Conservation (phyloP, 148 eudicot genomes). For the Persicaria tinctoria region DNA sequence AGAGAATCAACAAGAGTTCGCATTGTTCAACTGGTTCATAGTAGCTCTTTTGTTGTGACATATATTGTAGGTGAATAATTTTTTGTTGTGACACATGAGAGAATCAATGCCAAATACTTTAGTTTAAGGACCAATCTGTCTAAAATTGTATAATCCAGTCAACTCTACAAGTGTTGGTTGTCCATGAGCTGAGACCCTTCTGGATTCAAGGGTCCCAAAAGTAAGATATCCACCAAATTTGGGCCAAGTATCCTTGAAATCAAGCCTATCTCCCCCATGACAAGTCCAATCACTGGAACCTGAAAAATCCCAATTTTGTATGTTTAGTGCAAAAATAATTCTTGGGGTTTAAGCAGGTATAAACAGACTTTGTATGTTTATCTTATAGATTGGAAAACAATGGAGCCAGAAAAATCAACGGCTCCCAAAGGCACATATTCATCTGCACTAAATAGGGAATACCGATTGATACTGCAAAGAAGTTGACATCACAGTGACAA, state of each 20-base stretch:
- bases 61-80: too few relatives aligned
- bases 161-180: conserved; percentile 56
- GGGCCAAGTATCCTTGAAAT: conserved; percentile 50
- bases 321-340: background rate
- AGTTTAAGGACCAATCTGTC: conserved; percentile 43
- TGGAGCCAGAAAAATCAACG: background rate
- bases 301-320: conserved; percentile 13
- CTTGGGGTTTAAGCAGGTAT: background rate
- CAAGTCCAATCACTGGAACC: conserved; percentile 60
- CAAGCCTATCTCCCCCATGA: conserved; percentile 65
- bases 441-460: background rate
- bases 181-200: conserved; percentile 60
- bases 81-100: too few relatives aligned
- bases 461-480: background rate
- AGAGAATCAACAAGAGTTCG: too few relatives aligned
- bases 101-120: conserved; percentile 62
- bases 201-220: conserved; percentile 51
- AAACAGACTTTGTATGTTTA: background rate
- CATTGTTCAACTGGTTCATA: too few relatives aligned
- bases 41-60: too few relatives aligned
- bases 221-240: conserved; percentile 72
- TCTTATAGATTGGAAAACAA: background rate
- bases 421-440: background rate
- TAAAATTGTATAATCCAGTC: conserved; percentile 48
- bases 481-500: background rate